Base-by-base conservation (phyloP, 2,329 filamentous ascomycete genomes). In the Ciborinia camelliae region DNA sequence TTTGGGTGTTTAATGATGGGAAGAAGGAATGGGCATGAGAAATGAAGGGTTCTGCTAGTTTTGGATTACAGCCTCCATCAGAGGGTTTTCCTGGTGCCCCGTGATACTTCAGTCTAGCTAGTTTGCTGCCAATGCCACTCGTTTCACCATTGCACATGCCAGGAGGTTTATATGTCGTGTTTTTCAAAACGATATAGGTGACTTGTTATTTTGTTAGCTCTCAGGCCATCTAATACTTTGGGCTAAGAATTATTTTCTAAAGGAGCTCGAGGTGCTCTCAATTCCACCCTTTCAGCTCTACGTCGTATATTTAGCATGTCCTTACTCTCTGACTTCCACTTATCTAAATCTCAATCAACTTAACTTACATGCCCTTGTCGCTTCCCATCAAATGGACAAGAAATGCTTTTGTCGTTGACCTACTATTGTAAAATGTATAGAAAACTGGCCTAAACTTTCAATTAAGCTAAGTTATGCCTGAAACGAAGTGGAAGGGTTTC, bases 81-180 rank as follows among this genome's bases (percentile, higher is more conserved):
- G 48, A 51, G 18, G 9, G 3, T 4, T 51, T 3, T 30, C 9
- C 8, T 20, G 2, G 9, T 12, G 28, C 35, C 12, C n/a, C 9
- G 18, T 3, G 30, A 3, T 2, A 0, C 4, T n/a, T 32, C 7
- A 8, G 1, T 12, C 20, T 10, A n/a, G 43, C 4, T n/a, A 14
- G 18, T 23, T 35, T 10, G 20, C 30, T 9, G 28, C 23, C 39
- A 9, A 50, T 8, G 23, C 18, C 7, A 32, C 30, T 9, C 3
- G n/a, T 23, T 18, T 30, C 26, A 5, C 2, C 20, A 1, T 4
- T 8, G 12, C 30, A 9, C 15, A 43, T 43, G 1, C 14, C 43
- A 47, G 10, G n/a, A 20, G 10, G 23, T 3, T 26, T 12, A 9
- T 23, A 26, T 14, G 2, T 47, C 3, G 8, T n/a, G 4, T 47